phyloP scores from a whole-genome alignment of 179 eudicot species.

The Drosera spatulata region DNA sequence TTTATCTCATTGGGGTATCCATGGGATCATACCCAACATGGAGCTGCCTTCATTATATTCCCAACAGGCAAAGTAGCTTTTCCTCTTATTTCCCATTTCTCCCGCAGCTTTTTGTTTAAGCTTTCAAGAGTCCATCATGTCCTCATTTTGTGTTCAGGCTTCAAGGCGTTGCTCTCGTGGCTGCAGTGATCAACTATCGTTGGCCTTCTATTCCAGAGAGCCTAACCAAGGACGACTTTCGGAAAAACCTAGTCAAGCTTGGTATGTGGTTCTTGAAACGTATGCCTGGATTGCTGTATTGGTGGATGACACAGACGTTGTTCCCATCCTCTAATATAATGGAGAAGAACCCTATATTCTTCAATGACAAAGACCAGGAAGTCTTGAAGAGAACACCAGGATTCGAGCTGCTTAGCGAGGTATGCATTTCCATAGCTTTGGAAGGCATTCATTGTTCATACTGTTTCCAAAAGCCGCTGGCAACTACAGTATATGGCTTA shows the following conservation, averaged over 20 bases:
- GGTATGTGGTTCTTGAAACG: conserved; percentile 27
- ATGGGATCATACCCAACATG: conserved; percentile 44
- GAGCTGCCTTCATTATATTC: conserved; percentile 37
- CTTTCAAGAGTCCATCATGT: neutral
- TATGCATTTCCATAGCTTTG: conserved; percentile 6
- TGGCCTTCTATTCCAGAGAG: conserved; percentile 78
- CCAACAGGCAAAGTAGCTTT: conserved; percentile 26
- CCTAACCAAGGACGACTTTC: conserved; percentile 54
- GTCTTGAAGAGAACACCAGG: conserved; percentile 79
- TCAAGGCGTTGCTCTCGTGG: conserved; percentile 72
- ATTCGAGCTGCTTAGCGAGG: conserved; percentile 70
- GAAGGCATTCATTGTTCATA: neutral
- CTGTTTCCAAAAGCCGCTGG: neutral
- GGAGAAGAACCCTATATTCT: conserved; percentile 16
- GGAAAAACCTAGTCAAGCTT: conserved; percentile 50
- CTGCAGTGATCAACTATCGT: conserved; percentile 69
- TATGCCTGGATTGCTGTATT: conserved; percentile 52
- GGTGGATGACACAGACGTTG: conserved; percentile 88
- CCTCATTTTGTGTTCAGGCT: conserved; percentile 33
- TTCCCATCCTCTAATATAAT: conserved; percentile 51
- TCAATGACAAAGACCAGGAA: conserved; percentile 58
- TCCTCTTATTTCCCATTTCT: neutral
- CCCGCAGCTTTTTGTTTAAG: neutral
- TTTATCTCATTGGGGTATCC: conserved; percentile 39
- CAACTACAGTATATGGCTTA: no score